phyloP scores from a whole-genome alignment of 371 early-diverging fungal species.

The Dichotomocladium elegans region DNA sequence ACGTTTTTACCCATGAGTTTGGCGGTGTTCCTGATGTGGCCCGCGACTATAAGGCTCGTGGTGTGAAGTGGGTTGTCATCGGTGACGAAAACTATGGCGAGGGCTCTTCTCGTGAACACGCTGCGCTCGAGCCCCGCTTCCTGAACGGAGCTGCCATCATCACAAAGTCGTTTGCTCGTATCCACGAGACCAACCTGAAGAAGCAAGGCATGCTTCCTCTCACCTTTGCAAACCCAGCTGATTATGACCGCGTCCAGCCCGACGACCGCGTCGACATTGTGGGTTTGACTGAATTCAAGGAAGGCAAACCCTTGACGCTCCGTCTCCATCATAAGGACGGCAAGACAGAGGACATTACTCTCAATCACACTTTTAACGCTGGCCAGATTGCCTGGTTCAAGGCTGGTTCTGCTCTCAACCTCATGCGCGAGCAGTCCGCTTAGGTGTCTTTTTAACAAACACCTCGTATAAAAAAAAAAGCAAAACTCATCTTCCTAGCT shows the following conservation, averaged over 20 bases:
- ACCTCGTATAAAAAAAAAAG: not conserved
- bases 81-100: conserved; percentile 98
- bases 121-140: conserved; percentile 90
- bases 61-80: conserved; percentile 85
- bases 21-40: conserved; percentile 88
- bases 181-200: conserved; percentile 98
- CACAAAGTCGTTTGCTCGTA: conserved; percentile 93
- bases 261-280: conserved; percentile 70
- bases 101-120: conserved; percentile 96
- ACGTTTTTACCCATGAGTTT: conserved; percentile 64
- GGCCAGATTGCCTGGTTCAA: conserved; percentile 94
- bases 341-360: conserved; percentile 67
- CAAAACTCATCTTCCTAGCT: too few relatives aligned
- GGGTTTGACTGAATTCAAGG: conserved; percentile 69
- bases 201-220: conserved; percentile 97
- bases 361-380: conserved; percentile 96
- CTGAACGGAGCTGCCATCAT: conserved; percentile 84
- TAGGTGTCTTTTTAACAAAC: not conserved
- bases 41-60: conserved; percentile 78
- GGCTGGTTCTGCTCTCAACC: conserved; percentile 90
- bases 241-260: conserved; percentile 80
- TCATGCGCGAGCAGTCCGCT: conserved; percentile 50
- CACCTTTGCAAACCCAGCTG: conserved; percentile 87
- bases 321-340: conserved; percentile 72
- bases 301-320: conserved; percentile 73